Base-by-base conservation (phyloP, 2,329 filamentous ascomycete species). In the Fusarium graminum region DNA sequence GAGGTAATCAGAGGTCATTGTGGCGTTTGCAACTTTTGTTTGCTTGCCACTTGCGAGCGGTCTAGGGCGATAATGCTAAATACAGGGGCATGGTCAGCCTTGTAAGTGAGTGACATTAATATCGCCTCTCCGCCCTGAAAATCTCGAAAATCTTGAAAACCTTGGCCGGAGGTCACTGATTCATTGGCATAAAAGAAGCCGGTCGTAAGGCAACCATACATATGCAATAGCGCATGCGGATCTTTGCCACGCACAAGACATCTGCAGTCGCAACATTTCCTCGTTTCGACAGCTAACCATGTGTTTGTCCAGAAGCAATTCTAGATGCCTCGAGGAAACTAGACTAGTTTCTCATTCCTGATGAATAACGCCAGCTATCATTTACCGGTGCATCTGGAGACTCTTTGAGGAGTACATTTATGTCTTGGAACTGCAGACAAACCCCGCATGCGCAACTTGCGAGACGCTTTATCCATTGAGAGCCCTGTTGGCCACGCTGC, bases 241-340 rank as follows among this genome's bases (percentile, higher is more conserved):
- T 67, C 59, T 41, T 53, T 61, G 26, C 60, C 55, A 17, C 25
- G 19, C 41, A 52, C 25, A 38, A 45, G 39, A 38, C 29, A 40
- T 39, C 34, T 39, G 43, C 43, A 63, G 59, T 45, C 52, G 65
- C 40, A 65, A 25, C 44, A 50, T 52, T 52, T 52, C 36, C 60
- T 65, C 40, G 51, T 58, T 50, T 61, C 39, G 28, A 47, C 52
- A 52, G 45, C 55, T 32, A 28, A 46, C 56, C 60, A 54, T 57
- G 52, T 58, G 36, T 42, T 44, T 58, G 36, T 42, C 42, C 61
- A 75, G 59, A 75, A 75, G 73, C 70, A 75, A 75, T 72, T 73
- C 71, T 75, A 72, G 68, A 73, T 75, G 63, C 59, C 70, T 47
- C 73, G 71, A 39, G 72, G 46, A 66, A 75, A 75, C 72, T 72